Percentiles rank a stretch among this genome's conserved stretches.
Conservation (phyloP, 73 alveolate genomes). For the Paramecium sonneborni region DNA sequence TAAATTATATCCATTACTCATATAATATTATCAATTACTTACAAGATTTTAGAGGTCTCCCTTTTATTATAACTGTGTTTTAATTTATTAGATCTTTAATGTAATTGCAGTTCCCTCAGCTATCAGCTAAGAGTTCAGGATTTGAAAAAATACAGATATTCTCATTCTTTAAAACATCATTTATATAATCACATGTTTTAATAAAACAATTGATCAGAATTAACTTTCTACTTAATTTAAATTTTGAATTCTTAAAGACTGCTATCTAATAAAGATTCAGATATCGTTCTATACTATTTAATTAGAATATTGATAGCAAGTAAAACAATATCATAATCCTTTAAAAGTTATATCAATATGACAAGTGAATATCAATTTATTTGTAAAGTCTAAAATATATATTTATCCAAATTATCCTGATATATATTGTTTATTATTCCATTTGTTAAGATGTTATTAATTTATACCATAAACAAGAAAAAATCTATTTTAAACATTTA, state of each 20-base stretch:
- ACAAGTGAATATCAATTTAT: conserved; percentile 80
- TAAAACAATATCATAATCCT: conserved; percentile 72
- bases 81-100: conserved; percentile 87
- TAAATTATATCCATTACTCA: conserved; percentile 61
- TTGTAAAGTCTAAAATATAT: conserved; percentile 39
- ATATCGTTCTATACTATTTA: conserved; percentile 75
- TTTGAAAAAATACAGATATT: conserved; percentile 80
- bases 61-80: conserved; percentile 96
- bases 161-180: conserved; percentile 54
- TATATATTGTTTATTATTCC: conserved; percentile 68
- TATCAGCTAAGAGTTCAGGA: conserved; percentile 98
- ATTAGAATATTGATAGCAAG: conserved; percentile 97
- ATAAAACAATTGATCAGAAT: conserved; percentile 96
- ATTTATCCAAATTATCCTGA: background rate
- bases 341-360: conserved; percentile 75
- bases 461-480: conserved; percentile 85
- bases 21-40: conserved; percentile 21
- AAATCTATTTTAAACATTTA: conserved; percentile 77
- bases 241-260: conserved; percentile 61
- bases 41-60: background rate
- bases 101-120: conserved; percentile 98
- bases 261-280: conserved; percentile 81
- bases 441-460: conserved; percentile 74
- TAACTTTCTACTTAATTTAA: conserved; percentile 39
- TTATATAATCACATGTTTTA: conserved; percentile 82